phyloP scores from a whole-genome alignment of 2,329 filamentous ascomycete species.

The Aureobasidium uvarum region DNA sequence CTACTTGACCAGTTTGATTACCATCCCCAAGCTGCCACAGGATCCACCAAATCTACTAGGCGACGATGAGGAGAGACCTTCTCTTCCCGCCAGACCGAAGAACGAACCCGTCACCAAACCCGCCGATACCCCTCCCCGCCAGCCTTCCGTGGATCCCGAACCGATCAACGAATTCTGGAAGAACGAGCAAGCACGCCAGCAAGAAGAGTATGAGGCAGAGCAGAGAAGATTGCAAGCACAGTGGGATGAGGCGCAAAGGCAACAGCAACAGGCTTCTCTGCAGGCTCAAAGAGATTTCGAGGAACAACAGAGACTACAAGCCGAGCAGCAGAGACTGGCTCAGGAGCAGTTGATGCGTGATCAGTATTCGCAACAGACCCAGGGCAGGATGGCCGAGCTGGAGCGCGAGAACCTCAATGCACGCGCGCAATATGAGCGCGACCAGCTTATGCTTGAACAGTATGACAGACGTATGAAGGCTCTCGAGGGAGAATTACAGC shows the following conservation, averaged over 20 bases:
- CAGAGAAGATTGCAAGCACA: constrained; percentile 85
- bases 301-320: constrained; percentile 82
- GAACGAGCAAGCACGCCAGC: constrained; percentile 83
- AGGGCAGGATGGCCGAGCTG: constrained; percentile 91
- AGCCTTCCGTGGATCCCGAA: constrained; percentile 76
- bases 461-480: constrained; percentile 93
- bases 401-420: constrained; percentile 95
- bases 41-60: constrained; percentile 86
- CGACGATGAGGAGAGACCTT: constrained; percentile 80
- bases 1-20: constrained; percentile 94
- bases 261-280: constrained; percentile 77
- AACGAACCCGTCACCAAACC: constrained; percentile 67
- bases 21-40: constrained; percentile 90
- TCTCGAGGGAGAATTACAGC: constrained; percentile 78
- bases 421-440: constrained; percentile 91
- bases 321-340: constrained; percentile 85
- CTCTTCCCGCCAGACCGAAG: constrained; percentile 71
- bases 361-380: constrained; percentile 89
- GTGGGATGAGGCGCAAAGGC: constrained; percentile 74
- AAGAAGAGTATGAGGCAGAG: constrained; percentile 92
- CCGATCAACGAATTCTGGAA: constrained; percentile 99
- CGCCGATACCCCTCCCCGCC: constrained; percentile 63
- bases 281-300: constrained; percentile 95
- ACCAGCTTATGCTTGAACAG: constrained; percentile 94
- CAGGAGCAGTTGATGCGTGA: constrained; percentile 87